Evolutionary conservation across 1,284 basidiomycete genomes (phyloP), one percentile per base, ranked within the genome.

Genomic region (Naganishia albida): DNA sequence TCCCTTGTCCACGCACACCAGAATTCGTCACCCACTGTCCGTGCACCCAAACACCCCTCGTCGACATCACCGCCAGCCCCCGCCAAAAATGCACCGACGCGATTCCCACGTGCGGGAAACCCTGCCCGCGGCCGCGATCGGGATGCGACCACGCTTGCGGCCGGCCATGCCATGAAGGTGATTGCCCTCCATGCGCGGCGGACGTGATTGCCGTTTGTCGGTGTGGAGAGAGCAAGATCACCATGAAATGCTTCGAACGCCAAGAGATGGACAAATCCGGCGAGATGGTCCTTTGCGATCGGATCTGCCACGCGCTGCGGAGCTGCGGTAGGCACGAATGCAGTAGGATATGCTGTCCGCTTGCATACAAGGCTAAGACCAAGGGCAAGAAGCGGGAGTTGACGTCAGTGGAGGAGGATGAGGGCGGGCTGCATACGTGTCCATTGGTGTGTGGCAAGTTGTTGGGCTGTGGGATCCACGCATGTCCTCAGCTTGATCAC

Each of bases 241-340:
- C 91, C 85, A 75, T 82, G 75, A 66, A 68, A 74, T 85, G 72
- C 70, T 80, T 69, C 72, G 78, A 71, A 67, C 74, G 78, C 66
- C 46, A 75, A 40, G 75, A 80, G 70, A 62, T 71, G 72, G 72
- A 71, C 44, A 72, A 74, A 34, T 71, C 70, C 3, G 73, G 69
- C 1, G 77, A 72, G 67, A 75, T 80, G 10, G 83, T 93, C 56
- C 77, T 88, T 0, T 96, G 93, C 74, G 87, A 91, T 62, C 83
- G 85, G 30, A 84, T 87, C 1, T 96, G 93, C 74, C 80, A 81
- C 28, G 88, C 87, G 0, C 80, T 53, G 46, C 38, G 39, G 26
- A 76, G 72, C 44, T 94, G 91, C 73, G 91, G 91, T 0, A 81
- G 86, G 40, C 93, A 96, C 74, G 86, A 88, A 70, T 96, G 93